Evolutionary conservation across 2,329 filamentous ascomycete genomes (phyloP), one percentile per base, ranked within the genome.

Genomic region (Exophiala sp.): DNA sequence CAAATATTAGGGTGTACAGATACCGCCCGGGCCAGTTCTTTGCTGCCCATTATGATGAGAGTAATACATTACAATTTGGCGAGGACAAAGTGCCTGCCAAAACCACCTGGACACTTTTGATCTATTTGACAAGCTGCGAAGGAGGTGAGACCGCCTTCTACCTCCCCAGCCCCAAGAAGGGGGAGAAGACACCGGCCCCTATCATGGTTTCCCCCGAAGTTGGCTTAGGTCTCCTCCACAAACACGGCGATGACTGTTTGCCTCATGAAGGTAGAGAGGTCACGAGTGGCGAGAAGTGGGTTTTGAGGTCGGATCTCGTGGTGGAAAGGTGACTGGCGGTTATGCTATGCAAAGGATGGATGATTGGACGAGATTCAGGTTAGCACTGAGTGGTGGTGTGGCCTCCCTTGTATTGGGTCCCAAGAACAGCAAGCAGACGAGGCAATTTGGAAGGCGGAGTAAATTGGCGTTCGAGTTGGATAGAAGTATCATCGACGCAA

Each of bases 121-220:
- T 96, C 29, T 97, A 96, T 64, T 76, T 96, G 47, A 93, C 86
- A 1, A 88, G 85, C 2, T 94, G 89, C 61, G 67, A 79, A 18
- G 91, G 91, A 18, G 91, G 91, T 24, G 88, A 95, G 68, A 96
- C 91, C 0, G 87, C 93, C 24, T 96, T 96, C 67, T 94, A 94
- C 64, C 86, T 87, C 0, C 81, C 86, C 19, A 60, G 71, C 11
- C 68, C 72, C 75, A 70, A 46, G 70, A 69, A 55, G 66, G 66
- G 56, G 66, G 68, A 50, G 60, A 64, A 58, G 55, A 66, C 66
- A 11, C 58, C 64, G 46, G 65, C 65, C 29, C 86, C 85, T 14
- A 78, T 95, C 43, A 76, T 81, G 1, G 81, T 94, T 5, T 77
- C 77, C 1, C 79, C 86, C 9, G 87, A 95, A 65, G 84, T 84